phyloP scores from a whole-genome alignment of 148 eudicot species.

The Pharnaceum exiguum region DNA sequence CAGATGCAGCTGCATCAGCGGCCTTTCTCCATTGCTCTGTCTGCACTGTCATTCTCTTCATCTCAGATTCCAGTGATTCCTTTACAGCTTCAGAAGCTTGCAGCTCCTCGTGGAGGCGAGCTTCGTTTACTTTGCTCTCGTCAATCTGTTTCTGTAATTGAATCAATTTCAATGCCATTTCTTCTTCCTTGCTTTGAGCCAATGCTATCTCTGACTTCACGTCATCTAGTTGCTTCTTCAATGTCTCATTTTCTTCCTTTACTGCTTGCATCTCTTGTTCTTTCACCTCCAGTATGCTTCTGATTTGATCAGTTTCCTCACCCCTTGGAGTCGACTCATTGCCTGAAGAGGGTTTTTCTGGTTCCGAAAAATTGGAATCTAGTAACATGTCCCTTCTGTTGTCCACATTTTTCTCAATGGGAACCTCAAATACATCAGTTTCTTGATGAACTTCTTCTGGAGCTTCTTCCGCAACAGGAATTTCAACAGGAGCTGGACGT shows the following conservation, averaged over 20 bases:
- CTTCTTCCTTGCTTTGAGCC: conserved; percentile 36
- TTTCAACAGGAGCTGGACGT: too few relatives aligned
- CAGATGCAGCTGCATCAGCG: conserved; percentile 81
- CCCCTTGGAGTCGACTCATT: conserved; percentile 42
- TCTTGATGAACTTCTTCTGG: conserved; percentile 33
- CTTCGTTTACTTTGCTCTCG: conserved; percentile 29
- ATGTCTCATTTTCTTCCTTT: conserved; percentile 38
- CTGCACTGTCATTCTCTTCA: conserved; percentile 83
- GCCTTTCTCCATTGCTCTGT: conserved; percentile 99
- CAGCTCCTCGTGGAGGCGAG: conserved; percentile 38
- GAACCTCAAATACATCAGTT: conserved; percentile 91
- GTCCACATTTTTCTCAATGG: conserved; percentile 36
- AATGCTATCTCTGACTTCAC: conserved; percentile 27
- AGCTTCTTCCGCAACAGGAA: conserved; percentile 16
- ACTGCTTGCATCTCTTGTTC: conserved; percentile 36
- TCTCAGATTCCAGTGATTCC: conserved; percentile 59
- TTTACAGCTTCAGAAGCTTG: conserved; percentile 38
- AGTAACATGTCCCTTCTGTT: conserved; percentile 25
- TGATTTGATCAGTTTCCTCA: conserved; percentile 40
- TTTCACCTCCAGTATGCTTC: conserved; percentile 43
- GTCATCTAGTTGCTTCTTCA: conserved; percentile 46
- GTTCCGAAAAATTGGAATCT: conserved; percentile 4
- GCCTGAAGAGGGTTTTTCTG: conserved; percentile 19
- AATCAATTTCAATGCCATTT: conserved; percentile 25
- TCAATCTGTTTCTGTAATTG: conserved; percentile 40